These are phyloP conservation scores for Saturnispora dispora DNA, from an alignment of 805 yeast species.

Conservation along the genomic window DNA sequence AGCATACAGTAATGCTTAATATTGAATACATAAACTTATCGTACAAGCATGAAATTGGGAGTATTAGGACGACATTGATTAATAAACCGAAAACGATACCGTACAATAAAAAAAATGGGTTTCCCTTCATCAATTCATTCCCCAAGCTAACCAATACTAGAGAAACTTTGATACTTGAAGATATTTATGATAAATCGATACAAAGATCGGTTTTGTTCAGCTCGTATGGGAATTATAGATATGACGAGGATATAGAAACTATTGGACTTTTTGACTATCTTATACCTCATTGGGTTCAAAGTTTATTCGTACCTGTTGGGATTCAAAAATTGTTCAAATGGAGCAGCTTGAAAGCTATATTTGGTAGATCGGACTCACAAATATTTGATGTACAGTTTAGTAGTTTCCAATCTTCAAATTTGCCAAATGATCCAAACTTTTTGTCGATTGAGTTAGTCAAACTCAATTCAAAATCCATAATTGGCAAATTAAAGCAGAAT, in stretches of 20 bases:
- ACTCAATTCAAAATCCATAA: background rate
- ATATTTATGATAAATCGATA: constrained; percentile 2
- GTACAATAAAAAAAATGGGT: background rate
- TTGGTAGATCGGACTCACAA: constrained; percentile 7
- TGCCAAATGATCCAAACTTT: background rate
- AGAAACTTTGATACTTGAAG: background rate
- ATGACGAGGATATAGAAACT: background rate
- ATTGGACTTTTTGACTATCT: constrained; percentile 9
- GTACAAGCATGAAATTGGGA: constrained; percentile 7
- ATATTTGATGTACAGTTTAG: background rate
- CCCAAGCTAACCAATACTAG: background rate
- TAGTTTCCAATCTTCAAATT: background rate
- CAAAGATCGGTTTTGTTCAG: background rate
- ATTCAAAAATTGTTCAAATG: constrained; percentile 5
- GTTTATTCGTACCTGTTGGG: constrained; percentile 9
- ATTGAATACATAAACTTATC: constrained; percentile 10
- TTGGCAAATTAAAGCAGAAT: constrained; percentile 5
- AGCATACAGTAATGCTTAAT: constrained; percentile 10
- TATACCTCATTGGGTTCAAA: constrained; percentile 10
- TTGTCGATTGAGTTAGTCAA: background rate
- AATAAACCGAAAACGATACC: background rate
- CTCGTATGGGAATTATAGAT: background rate
- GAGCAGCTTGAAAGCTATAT: constrained; percentile 1
- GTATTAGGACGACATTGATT: constrained; percentile 1
- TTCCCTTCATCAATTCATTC: constrained; percentile 1